Base-by-base conservation (phyloP, 1,284 basidiomycete species). In the Chalciporus piperatoides region DNA sequence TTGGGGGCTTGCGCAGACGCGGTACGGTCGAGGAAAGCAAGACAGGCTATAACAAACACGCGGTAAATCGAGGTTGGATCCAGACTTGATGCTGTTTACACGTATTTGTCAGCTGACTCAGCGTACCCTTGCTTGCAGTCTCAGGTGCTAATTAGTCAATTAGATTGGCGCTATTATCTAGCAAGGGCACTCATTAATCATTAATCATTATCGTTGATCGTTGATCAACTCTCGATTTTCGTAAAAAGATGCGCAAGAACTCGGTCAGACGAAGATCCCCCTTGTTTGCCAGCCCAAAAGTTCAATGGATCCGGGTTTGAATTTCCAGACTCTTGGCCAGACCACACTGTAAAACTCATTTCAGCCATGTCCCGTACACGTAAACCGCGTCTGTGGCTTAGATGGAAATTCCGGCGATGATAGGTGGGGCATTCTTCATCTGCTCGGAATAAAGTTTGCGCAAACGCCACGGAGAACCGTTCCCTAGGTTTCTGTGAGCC, bases 61-160 rank as follows among this genome's bases (percentile, higher is more conserved):
- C 27, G 30, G 3, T 12, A 15, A 8, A 35, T 35, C 14, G 33
- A 35, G 15, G 19, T 19, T 19, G 19, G 33, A 15, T 33, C 12
- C 28, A 12, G 28, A 1, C 10, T 12, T 30, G 10, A 12, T 14
- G 30, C 11, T 52, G 56, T 65, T 21, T 61, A 17, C 48, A 21
- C 38, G 4, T 65, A 6, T 65, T 61, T 60, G 41, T 12, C 6
- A 0, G 12, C 28, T 60, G 60, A 63, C 59, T 59, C 61, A 60
- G 41, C 27, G 9, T 6, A 32, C 11, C 14, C 6, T 25, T 5
- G 8, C 25, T 25, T 25, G 25, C 8, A 25, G 25, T n/a, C n/a
- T n/a, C n/a, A n/a, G n/a, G n/a, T n/a, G n/a, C n/a, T n/a, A n/a
- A n/a, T 9, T 23, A 14, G 27, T 6, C 17, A 25, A 44, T 27